Conservation (phyloP, 331 rosid genomes). For the Malus hybrid region DNA sequence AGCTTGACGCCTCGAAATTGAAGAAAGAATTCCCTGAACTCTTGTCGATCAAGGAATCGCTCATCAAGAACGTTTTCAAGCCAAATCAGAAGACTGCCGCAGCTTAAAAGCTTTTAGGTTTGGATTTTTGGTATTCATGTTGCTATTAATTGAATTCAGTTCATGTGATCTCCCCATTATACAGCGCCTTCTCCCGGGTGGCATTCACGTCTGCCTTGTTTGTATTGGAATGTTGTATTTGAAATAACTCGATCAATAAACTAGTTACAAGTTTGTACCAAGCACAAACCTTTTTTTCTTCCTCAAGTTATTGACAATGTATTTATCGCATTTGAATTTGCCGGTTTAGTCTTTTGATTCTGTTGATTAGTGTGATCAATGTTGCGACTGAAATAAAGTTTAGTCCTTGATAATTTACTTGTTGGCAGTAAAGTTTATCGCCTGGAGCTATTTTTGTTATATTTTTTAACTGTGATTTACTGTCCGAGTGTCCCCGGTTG, state of each 20-base stretch:
- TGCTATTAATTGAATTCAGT: conserved; percentile 23
- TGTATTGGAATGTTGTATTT: conserved; percentile 28
- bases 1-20: conserved; percentile 63
- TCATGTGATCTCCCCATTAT: conserved; percentile 10
- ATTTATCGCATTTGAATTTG: conserved; percentile 1
- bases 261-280: conserved; percentile 13
- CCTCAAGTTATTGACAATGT: conserved; percentile 3
- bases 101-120: conserved; percentile 28
- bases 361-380: neutral
- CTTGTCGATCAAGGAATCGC: conserved; percentile 76
- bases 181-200: conserved; percentile 4
- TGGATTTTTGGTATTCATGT: conserved; percentile 1
- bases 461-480: neutral
- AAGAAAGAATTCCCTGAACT: conserved; percentile 69
- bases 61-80: conserved; percentile 61
- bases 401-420: neutral
- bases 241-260: conserved; percentile 27
- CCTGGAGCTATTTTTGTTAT: neutral
- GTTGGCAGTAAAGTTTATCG: neutral
- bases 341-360: neutral
- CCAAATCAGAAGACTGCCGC: conserved; percentile 51
- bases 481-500: neutral
- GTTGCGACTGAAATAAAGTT: neutral
- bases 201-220: conserved; percentile 14
- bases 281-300: neutral